phyloP scores from a whole-genome alignment of 2,329 filamentous ascomycete species.

The Cryphonectria carpinicola region DNA sequence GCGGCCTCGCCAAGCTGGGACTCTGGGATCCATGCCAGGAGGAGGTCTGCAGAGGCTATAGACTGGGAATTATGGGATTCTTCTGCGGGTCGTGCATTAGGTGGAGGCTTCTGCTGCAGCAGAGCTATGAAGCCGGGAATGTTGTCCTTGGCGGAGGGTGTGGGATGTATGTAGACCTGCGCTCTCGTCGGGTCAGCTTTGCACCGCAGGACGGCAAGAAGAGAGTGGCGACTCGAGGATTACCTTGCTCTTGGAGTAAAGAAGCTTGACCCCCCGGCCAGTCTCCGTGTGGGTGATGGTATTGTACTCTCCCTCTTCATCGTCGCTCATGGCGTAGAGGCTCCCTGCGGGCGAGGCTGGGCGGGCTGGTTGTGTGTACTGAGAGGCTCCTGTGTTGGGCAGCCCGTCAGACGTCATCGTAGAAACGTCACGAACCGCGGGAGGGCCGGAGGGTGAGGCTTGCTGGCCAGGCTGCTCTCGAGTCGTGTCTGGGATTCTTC shows the following conservation, averaged over 20 bases:
- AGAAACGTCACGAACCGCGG: slow-evolving; percentile 4
- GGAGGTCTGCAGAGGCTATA: slow-evolving; percentile 69
- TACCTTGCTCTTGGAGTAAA: slow-evolving; percentile 97
- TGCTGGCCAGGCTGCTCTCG: background rate
- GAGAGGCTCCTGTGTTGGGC: slow-evolving; percentile 18
- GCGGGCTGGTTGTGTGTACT: slow-evolving; percentile 36
- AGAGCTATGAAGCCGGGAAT: slow-evolving; percentile 92
- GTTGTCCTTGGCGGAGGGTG: slow-evolving; percentile 91
- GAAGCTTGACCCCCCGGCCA: slow-evolving; percentile 84
- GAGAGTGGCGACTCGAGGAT: background rate
- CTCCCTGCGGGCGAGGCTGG: slow-evolving; percentile 77
- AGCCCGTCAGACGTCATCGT: slow-evolving; percentile 40
- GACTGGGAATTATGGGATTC: slow-evolving; percentile 44
- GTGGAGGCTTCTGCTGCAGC: slow-evolving; percentile 78
- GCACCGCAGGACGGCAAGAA: background rate
- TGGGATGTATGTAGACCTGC: slow-evolving; percentile 94
- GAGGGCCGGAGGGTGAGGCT: background rate
- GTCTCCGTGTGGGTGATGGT: slow-evolving; percentile 82
- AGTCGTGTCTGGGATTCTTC: slow-evolving; percentile 4
- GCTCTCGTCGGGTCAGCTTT: slow-evolving; percentile 30
- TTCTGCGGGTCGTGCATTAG: slow-evolving; percentile 45
- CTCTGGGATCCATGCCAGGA: slow-evolving; percentile 94
- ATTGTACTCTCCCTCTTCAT: slow-evolving; percentile 93
- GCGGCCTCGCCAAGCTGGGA: slow-evolving; percentile 82
- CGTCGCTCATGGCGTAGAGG: slow-evolving; percentile 95